Percentiles rank a stretch among this genome's conserved stretches.
Conservation (phyloP, 2,329 filamentous ascomycete genomes). For the Fusarium bulbicola region DNA sequence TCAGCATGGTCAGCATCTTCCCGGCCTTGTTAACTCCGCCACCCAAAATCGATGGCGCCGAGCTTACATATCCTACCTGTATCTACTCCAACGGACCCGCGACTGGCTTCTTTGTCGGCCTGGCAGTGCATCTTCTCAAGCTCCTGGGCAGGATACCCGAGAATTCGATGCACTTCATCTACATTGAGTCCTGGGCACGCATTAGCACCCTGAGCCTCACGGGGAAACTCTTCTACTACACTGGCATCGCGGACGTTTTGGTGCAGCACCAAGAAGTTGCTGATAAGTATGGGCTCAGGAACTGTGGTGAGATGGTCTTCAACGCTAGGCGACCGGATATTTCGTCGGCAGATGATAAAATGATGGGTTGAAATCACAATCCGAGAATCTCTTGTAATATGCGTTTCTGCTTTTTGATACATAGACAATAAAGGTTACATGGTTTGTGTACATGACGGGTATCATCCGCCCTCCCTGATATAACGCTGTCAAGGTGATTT, state of each 20-base stretch:
- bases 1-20: conserved; percentile 71
- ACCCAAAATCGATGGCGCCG: conserved; percentile 26
- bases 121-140: conserved; percentile 60
- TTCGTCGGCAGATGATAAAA: conserved; percentile 18
- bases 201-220: conserved; percentile 85
- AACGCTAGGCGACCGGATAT: conserved; percentile 45
- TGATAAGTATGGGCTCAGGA: conserved; percentile 51
- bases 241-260: conserved; percentile 76
- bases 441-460: conserved; percentile 37
- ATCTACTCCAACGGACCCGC: conserved; percentile 91
- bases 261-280: conserved; percentile 81
- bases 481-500: conserved; percentile 20
- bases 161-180: conserved; percentile 76
- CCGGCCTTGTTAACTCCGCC: conserved; percentile 59
- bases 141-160: conserved; percentile 55
- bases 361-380: background rate
- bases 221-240: conserved; percentile 75
- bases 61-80: conserved; percentile 69
- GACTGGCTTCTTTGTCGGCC: conserved; percentile 79
- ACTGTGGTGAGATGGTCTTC: conserved; percentile 53
- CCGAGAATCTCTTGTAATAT: conserved; percentile 19
- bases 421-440: conserved; percentile 38
- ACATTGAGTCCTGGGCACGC: conserved; percentile 92
- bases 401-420: conserved; percentile 35
- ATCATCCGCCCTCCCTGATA: conserved; percentile 22